Evolutionary conservation across 2,329 filamentous ascomycete species (phyloP).

Genomic region (Ceratocystis huliohia): DNA sequence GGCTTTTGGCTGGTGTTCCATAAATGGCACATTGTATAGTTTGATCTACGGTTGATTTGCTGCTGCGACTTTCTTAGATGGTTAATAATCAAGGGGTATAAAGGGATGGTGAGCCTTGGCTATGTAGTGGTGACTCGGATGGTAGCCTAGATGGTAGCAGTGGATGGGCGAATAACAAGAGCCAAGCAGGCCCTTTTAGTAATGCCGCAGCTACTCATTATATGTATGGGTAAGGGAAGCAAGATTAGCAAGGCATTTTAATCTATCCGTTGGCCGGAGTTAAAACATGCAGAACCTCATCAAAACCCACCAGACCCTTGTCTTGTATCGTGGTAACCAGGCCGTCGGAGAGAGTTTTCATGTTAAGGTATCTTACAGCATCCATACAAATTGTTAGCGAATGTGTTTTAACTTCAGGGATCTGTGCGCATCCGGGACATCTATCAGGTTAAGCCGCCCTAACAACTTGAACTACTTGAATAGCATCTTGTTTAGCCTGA

Average conservation of each 20-base stretch:
- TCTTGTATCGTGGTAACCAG: too few species aligned
- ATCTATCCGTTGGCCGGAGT: neutral
- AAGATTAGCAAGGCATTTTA: neutral
- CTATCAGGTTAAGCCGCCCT: too few species aligned
- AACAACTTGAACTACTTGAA: neutral
- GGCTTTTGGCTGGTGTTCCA: neutral
- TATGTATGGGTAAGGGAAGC: neutral
- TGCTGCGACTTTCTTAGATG: neutral
- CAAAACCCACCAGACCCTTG: neutral
- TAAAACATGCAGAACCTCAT: constrained; percentile 7
- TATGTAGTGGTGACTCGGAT: neutral
- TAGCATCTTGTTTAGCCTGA: neutral
- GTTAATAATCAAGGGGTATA: neutral
- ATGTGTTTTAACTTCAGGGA: neutral
- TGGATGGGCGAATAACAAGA: neutral
- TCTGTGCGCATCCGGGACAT: neutral
- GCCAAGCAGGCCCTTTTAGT: too few species aligned
- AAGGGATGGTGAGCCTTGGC: neutral
- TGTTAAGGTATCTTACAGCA: too few species aligned
- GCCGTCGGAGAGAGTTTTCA: too few species aligned
- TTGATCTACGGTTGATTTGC: neutral
- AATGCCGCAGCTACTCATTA: too few species aligned
- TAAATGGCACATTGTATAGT: neutral
- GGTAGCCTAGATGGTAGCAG: neutral
- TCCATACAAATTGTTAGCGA: neutral